Evolutionary conservation across 208 protist genomes (phyloP), one percentile per base, ranked within the genome.

Genomic region (Trypanosoma scelopori): DNA sequence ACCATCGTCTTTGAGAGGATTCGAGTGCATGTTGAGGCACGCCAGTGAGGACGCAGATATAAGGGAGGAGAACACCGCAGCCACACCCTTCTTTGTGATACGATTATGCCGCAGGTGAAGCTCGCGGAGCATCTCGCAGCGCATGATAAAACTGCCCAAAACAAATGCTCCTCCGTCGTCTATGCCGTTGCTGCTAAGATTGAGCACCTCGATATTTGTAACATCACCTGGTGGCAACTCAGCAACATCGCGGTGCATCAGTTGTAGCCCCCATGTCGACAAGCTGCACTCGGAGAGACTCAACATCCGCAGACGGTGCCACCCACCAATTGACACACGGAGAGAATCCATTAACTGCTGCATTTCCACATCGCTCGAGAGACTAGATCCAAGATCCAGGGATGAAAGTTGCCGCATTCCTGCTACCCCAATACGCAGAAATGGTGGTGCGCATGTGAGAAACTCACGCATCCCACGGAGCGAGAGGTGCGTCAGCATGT

Each of bases 61-160:
- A 41, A 89, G 76, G 2, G 66, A 55, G 9, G 78, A 78, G 1
- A 71, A 75, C 12, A 89, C 30, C 46, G 64, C 50, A n/a, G 56
- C 63, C 6, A 45, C 65, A 45, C 65, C 45, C 30, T 71, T 71
- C 16, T 69, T 63, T 12, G 71, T 73, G 35, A 93, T 50, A 13
- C 71, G 69, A 69, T 85, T 87, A 72, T 89, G 79, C 9, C 87
- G 81, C 18, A 89, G 71, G 35, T 86, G 68, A 23, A 93, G 28
- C 42, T 65, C 55, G 1, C 49, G 65, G 42, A 93, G 55, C 9
- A 30, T 45, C 20, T 35, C 55, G 62, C 87, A 93, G 6, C 23
- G 65, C 60, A 82, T 51, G 18, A 84, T 78, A 58, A 58, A 79
- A 52, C 51, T 71, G 5, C 79, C 74, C 12, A 93, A 76, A 25